Evolutionary conservation across 2,329 filamentous ascomycete species (phyloP), one percentile per base, ranked within the genome.

Genomic region (Diaporthe vexans): DNA sequence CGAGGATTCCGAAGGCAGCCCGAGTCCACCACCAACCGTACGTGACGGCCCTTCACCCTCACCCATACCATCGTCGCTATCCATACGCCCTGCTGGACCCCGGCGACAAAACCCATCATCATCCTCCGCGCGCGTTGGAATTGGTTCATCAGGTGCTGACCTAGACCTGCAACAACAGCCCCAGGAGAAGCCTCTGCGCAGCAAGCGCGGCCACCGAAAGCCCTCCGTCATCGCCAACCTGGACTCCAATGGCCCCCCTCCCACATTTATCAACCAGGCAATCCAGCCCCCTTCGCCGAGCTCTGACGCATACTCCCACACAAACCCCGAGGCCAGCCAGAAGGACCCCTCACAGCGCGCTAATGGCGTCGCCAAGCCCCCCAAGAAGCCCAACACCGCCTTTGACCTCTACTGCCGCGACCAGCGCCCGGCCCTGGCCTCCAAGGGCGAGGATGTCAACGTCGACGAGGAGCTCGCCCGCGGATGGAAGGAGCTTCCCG

Each of bases 11-110:
- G 94, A 95, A 79, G 92, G 93, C 79, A 94, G 92, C 81, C 93
- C 92, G 9, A 94, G 92, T 80, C 93, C 93, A n/a, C 93, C 93
- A 33, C 93, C 93, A 57, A 95, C 94, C 79, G 92, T 94, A 90
- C 77, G 90, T 85, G 71, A 72, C 71, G 69, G 70, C 69, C 69
- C 74, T 72, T 74, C 73, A 71, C 71, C 74, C 68, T 72, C 72
- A 46, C 71, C 69, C 74, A 74, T 77, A 73, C 71, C 73, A 77
- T 69, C 72, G 70, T 72, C 70, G 19, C 59, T 72, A 52, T 52
- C 70, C 70, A 72, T 61, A 63, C 70, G 70, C 70, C 70, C 70
- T 72, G 48, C 57, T 72, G 70, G 70, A 40, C 69, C 71, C 70
- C 77, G 71, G 70, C 77, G 65, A 70, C 58, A 71, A 75, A 65